These are phyloP conservation scores for Penicillium sp. DNA, from an alignment of 2,329 filamentous ascomycete genomes.

Conservation along the genomic window DNA sequence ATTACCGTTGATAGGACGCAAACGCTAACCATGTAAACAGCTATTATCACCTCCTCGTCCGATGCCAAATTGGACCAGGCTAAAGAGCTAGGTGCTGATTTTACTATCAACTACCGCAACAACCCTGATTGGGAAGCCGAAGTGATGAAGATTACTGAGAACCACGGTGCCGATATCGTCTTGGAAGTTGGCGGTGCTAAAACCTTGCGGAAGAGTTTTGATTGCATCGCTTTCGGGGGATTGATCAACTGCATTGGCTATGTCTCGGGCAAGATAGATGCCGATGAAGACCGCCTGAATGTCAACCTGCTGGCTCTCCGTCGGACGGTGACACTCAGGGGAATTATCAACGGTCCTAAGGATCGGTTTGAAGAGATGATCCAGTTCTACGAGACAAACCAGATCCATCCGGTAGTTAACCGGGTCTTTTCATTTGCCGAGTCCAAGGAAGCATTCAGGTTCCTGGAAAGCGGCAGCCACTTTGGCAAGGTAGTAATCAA, in stretches of 20 bases:
- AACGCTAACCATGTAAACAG: conserved; percentile 27
- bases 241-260: conserved; percentile 49
- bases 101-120: conserved; percentile 51
- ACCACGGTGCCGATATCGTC: conserved; percentile 50
- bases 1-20: background rate
- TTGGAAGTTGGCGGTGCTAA: conserved; percentile 52
- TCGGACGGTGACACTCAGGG: conserved; percentile 53
- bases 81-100: conserved; percentile 48
- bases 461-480: conserved; percentile 52
- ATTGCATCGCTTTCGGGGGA: conserved; percentile 45
- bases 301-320: conserved; percentile 56
- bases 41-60: conserved; percentile 52
- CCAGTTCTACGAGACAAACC: conserved; percentile 31
- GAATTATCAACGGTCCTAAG: conserved; percentile 62
- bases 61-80: conserved; percentile 51
- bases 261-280: conserved; percentile 54
- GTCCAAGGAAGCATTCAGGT: conserved; percentile 52
- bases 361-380: conserved; percentile 48
- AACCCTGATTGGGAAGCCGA: conserved; percentile 46
- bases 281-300: conserved; percentile 53
- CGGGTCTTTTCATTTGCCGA: conserved; percentile 54
- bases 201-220: conserved; percentile 49
- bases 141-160: conserved; percentile 43
- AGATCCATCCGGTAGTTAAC: conserved; percentile 48
- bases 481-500: conserved; percentile 56